Percentiles rank a stretch among this genome's conserved stretches.
Evolutionary conservation across 2,329 filamentous ascomycete species (phyloP).

Genomic region (Xylaria sp.): DNA sequence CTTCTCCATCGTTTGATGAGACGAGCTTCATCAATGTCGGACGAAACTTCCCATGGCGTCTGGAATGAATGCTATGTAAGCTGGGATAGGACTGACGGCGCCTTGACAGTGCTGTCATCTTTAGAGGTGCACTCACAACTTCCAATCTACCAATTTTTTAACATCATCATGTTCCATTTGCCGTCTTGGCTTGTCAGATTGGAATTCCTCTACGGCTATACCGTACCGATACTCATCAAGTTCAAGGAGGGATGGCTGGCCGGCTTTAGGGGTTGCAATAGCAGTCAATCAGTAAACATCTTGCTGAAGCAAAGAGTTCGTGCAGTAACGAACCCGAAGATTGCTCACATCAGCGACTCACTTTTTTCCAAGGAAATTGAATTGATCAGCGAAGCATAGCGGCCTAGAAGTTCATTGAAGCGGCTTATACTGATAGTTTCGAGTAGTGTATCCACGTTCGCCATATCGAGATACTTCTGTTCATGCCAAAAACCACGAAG

Average conservation of each 20-base stretch:
- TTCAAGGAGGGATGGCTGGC: conserved; percentile 62
- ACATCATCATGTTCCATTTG: conserved; percentile 67
- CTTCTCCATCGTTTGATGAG: conserved; percentile 65
- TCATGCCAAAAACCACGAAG: neutral
- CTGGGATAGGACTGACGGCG: neutral
- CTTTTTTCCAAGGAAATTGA: conserved; percentile 59
- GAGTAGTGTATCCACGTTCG: conserved; percentile 36
- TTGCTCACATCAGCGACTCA: conserved; percentile 42
- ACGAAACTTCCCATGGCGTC: conserved; percentile 70
- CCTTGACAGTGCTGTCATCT: neutral
- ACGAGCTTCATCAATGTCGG: conserved; percentile 70
- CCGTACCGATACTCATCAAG: conserved; percentile 71
- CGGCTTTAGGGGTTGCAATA: conserved; percentile 55
- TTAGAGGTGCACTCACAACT: conserved; percentile 64
- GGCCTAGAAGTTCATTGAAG: conserved; percentile 52
- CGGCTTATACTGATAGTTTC: conserved; percentile 46
- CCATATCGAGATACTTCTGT: conserved; percentile 32
- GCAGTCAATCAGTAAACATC: conserved; percentile 22
- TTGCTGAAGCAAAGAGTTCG: neutral
- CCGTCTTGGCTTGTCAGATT: conserved; percentile 47
- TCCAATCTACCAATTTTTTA: conserved; percentile 73
- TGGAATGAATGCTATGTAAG: conserved; percentile 43
- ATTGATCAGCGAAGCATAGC: conserved; percentile 55
- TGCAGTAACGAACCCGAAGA: neutral
- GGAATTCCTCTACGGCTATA: conserved; percentile 61